Conservation (phyloP, 2,329 filamentous ascomycete genomes). For the Phaeoacremonium minimum region DNA sequence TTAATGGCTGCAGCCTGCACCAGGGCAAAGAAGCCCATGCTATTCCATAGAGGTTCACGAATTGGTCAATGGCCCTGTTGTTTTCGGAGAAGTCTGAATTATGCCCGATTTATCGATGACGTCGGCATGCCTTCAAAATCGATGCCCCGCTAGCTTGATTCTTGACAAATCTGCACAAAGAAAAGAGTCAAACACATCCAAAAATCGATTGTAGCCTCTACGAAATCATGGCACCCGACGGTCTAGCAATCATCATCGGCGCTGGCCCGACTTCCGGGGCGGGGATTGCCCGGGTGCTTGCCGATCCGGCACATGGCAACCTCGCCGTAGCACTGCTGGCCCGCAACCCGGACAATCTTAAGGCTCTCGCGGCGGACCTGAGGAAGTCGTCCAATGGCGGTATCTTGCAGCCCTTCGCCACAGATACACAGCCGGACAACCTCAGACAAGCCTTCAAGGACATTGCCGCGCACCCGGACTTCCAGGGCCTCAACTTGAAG, state of each 20-base stretch:
- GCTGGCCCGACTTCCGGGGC: slow-evolving; percentile 45
- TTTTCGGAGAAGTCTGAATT: too few relatives aligned
- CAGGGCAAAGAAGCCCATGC: too few relatives aligned
- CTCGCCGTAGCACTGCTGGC: slow-evolving; percentile 51
- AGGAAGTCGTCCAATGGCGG: slow-evolving; percentile 32
- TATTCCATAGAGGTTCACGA: too few relatives aligned
- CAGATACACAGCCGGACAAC: slow-evolving; percentile 40
- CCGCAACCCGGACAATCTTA: slow-evolving; percentile 38
- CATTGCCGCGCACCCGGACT: slow-evolving; percentile 42
- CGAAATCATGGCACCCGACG: slow-evolving; percentile 37
- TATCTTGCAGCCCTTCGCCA: slow-evolving; percentile 46
- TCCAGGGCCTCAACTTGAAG: slow-evolving; percentile 43
- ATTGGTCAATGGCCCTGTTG: too few relatives aligned
- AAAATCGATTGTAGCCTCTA: too few relatives aligned
- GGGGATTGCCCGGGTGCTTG: slow-evolving; percentile 52
- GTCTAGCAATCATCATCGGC: slow-evolving; percentile 46
- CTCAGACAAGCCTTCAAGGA: slow-evolving; percentile 42
- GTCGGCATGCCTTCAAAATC: too few relatives aligned
- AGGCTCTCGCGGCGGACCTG: slow-evolving; percentile 34
- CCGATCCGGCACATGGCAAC: slow-evolving; percentile 44
- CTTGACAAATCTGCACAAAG: too few relatives aligned
- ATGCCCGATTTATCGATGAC: too few relatives aligned
- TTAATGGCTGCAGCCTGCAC: too few relatives aligned
- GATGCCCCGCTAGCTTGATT: too few relatives aligned
- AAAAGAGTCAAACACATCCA: too few relatives aligned